These are phyloP conservation scores for Escallonia herrerae DNA, from an alignment of 129 eudicot species.

Conservation along the genomic window DNA sequence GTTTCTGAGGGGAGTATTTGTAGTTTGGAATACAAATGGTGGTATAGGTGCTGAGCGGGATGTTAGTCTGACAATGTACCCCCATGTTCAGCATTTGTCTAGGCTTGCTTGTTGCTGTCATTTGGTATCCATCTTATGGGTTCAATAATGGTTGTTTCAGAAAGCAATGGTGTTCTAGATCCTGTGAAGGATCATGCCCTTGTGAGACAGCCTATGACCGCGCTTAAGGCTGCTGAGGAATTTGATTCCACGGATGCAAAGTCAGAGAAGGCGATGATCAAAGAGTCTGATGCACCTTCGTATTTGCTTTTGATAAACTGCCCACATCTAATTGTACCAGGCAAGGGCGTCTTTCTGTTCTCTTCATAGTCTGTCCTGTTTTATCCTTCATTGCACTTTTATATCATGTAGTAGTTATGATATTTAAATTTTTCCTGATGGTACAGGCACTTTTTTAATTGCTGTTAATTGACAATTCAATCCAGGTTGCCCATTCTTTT, in stretches of 20 bases:
- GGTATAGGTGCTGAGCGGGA: no score
- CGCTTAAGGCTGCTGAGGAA: neutral
- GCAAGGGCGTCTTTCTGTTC: conserved; percentile 21
- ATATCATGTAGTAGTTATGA: neutral
- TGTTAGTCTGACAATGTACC: no score
- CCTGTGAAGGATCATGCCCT: conserved; percentile 7
- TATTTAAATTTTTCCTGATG: neutral
- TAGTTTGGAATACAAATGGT: neutral
- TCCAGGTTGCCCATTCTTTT: no score
- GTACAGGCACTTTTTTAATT: neutral
- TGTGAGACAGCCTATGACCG: conserved; percentile 11
- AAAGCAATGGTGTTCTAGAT: neutral
- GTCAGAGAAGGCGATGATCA: conserved; percentile 2
- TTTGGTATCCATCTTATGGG: neutral
- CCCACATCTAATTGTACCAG: conserved; percentile 13
- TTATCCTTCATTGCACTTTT: neutral
- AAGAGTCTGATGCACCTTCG: conserved; percentile 8
- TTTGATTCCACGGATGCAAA: neutral
- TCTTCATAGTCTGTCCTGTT: neutral
- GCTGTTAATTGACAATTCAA: neutral
- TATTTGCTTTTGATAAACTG: neutral
- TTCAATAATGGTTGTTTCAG: conserved; percentile 2
- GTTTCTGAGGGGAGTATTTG: neutral
- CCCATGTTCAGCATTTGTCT: neutral
- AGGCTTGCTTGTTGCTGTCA: no score